Conservation (phyloP, 2,329 filamentous ascomycete genomes). For the Exophiala sideris region DNA sequence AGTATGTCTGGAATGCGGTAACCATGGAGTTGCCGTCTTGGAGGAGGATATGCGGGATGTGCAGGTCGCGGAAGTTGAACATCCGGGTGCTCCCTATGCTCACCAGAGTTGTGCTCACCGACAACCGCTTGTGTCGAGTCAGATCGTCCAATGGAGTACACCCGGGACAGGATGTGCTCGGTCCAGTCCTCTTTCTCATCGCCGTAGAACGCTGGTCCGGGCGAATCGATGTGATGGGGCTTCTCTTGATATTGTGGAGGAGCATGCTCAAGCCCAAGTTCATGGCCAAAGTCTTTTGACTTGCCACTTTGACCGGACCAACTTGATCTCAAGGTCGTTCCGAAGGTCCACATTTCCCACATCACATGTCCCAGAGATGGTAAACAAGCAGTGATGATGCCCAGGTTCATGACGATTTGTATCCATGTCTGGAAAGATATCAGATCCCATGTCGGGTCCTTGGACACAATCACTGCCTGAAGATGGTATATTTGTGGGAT, state of each 20-base stretch:
- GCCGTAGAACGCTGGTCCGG: constrained; percentile 1
- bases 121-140: constrained; percentile 6
- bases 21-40: neutral
- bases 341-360: constrained; percentile 16
- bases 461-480: constrained; percentile 7
- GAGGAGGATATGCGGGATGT: neutral
- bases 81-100: neutral
- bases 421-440: constrained; percentile 20
- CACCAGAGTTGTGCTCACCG: neutral
- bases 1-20: neutral
- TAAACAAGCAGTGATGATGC: constrained; percentile 22
- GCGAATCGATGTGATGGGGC: neutral
- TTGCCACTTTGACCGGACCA: neutral
- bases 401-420: constrained; percentile 22
- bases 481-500: constrained; percentile 9
- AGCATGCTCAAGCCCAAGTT: constrained; percentile 8
- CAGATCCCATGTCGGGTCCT: constrained; percentile 20
- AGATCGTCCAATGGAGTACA: constrained; percentile 4
- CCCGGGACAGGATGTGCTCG: neutral
- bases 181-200: constrained; percentile 5
- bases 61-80: no score
- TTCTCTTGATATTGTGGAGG: constrained; percentile 4
- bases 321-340: constrained; percentile 5
- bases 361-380: constrained; percentile 18
- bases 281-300: constrained; percentile 14